Evolutionary conservation across 2,329 filamentous ascomycete species (phyloP).

Genomic region (Penicillium vulpinum): DNA sequence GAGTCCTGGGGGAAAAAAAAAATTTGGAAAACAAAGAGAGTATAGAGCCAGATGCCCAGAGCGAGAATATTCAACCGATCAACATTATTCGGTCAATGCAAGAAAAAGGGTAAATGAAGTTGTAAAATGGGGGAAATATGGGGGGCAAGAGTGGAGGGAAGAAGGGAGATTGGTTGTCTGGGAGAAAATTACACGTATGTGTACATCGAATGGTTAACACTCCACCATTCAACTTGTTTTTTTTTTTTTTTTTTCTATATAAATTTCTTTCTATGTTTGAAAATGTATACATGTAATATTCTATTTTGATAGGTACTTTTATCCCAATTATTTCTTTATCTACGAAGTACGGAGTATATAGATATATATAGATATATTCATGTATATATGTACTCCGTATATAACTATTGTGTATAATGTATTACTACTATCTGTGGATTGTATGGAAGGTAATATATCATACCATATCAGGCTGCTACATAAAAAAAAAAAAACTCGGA

Average conservation of each 20-base stretch:
- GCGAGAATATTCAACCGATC: conserved; percentile 14
- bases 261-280: too few species aligned
- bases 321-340: too few species aligned
- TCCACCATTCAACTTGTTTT: background rate
- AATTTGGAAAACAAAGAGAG: conserved; percentile 9
- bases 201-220: too few species aligned
- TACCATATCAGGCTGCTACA: conserved; percentile 6
- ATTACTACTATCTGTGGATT: too few species aligned
- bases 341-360: too few species aligned
- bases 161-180: conserved; percentile 8
- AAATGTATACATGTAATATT: background rate
- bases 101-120: conserved; percentile 6
- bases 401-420: background rate
- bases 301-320: background rate
- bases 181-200: conserved; percentile 10
- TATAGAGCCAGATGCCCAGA: conserved; percentile 2
- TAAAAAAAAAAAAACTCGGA: conserved; percentile 11
- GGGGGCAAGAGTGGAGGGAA: background rate
- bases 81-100: conserved; percentile 16
- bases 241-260: background rate
- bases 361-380: too few species aligned
- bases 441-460: too few species aligned
- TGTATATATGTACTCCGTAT: too few species aligned
- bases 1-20: too few species aligned
- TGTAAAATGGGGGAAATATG: conserved; percentile 10